Conservation (phyloP, 2,329 filamentous ascomycete genomes). For the Fusarium metavorans region DNA sequence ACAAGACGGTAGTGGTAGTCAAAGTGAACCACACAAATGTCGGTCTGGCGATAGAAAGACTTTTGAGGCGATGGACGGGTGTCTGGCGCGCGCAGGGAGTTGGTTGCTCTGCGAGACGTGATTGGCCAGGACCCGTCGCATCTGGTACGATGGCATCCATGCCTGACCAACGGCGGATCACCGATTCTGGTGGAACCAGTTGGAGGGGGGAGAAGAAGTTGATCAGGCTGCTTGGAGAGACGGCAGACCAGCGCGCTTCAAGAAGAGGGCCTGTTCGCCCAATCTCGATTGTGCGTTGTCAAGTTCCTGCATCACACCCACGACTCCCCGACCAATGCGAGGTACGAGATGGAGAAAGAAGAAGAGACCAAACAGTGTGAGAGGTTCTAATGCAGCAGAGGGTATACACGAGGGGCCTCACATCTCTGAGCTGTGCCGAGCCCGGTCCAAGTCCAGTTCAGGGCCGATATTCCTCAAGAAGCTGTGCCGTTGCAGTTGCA, state of each 20-base stretch:
- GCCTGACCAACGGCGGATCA: conserved; percentile 34
- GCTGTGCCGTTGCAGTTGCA: conserved; percentile 9
- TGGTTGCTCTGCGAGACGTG: conserved; percentile 26
- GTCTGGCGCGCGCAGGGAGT: conserved; percentile 33
- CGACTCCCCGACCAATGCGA: conserved; percentile 14
- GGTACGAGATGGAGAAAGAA: not conserved
- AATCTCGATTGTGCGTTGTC: conserved; percentile 43
- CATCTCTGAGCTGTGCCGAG: not conserved
- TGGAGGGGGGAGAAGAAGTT: conserved; percentile 29
- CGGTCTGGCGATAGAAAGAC: conserved; percentile 38
- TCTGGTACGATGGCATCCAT: conserved; percentile 38
- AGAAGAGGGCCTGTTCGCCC: conserved; percentile 22
- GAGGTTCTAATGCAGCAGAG: not conserved
- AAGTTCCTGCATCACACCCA: conserved; percentile 40
- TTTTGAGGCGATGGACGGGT: conserved; percentile 31
- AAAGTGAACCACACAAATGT: conserved; percentile 34
- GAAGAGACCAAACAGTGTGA: conserved; percentile 26
- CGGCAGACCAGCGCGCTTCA: conserved; percentile 27
- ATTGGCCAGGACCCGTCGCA: conserved; percentile 28
- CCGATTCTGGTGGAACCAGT: conserved; percentile 41
- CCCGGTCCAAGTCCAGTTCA: not conserved
- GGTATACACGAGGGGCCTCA: not conserved
- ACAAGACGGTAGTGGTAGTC: conserved; percentile 9
- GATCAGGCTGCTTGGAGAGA: conserved; percentile 8
- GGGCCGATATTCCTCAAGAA: conserved; percentile 14